A percentile compares a stretch with the other conserved stretches of the same genome.
These are phyloP conservation scores for Entrophospora sp. DNA, from an alignment of 192 early-diverging fungal genomes.

Conservation along the genomic window DNA sequence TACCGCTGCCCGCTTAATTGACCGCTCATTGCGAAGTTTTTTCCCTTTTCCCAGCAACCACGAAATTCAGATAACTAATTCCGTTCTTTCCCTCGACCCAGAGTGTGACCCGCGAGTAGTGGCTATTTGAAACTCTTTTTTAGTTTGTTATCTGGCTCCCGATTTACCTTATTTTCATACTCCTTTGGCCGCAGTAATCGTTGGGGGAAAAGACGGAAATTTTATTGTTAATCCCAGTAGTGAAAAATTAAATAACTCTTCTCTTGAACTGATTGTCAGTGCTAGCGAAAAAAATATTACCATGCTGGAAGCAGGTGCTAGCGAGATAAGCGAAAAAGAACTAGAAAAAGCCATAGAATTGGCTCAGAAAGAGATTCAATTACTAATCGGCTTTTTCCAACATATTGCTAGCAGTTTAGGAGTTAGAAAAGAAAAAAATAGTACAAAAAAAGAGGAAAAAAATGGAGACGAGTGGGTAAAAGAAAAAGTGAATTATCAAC, in stretches of 20 bases:
- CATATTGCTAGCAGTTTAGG: constrained; percentile 7
- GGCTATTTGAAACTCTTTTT: neutral
- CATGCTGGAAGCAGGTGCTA: neutral
- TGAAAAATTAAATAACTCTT: neutral
- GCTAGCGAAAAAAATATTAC: neutral
- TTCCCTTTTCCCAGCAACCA: constrained; percentile 1
- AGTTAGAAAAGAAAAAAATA: neutral
- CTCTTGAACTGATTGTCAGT: constrained; percentile 11
- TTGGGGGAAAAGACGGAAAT: neutral
- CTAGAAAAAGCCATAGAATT: neutral
- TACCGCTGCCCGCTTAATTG: constrained; percentile 3
- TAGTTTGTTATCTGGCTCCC: neutral
- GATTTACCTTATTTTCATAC: constrained; percentile 2
- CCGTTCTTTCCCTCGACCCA: constrained; percentile 1
- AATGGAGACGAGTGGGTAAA: neutral
- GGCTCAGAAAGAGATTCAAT: neutral
- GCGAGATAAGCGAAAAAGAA: neutral
- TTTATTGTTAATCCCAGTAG: constrained; percentile 3
- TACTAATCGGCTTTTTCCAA: constrained; percentile 7
- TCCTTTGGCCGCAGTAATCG: neutral
- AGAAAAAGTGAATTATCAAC: neutral
- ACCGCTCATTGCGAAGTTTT: constrained; percentile 4
- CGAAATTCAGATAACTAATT: constrained; percentile 4
- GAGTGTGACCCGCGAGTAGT: constrained; percentile 2
- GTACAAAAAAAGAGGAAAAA: neutral